These are phyloP conservation scores for Echinosophora koreensis DNA, from an alignment of 306 rosid species.

Conservation along the genomic window DNA sequence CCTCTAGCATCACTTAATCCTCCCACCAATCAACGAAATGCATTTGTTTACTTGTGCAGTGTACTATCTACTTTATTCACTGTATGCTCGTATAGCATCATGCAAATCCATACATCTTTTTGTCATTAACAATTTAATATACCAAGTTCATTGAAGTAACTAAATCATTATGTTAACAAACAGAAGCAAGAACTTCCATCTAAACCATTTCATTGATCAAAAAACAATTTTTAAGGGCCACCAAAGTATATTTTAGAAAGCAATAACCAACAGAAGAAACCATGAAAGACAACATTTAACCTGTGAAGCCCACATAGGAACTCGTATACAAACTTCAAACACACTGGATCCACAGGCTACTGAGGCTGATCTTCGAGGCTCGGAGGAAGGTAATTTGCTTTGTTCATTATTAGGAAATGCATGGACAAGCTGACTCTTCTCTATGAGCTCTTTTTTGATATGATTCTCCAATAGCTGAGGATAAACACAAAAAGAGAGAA, in stretches of 20 bases:
- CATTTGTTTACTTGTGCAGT: slow-evolving; percentile 12
- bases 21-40: slow-evolving; percentile 14
- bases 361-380: slow-evolving; percentile 88
- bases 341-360: slow-evolving; percentile 94
- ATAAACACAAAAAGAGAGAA: slow-evolving; percentile 25
- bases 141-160: neutral
- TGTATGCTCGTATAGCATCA: neutral
- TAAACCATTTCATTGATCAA: slow-evolving; percentile 21
- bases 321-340: slow-evolving; percentile 85
- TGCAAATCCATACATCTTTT: slow-evolving; percentile 6
- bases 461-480: slow-evolving; percentile 87
- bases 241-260: neutral
- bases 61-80: slow-evolving; percentile 7
- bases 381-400: slow-evolving; percentile 59
- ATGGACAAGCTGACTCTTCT: slow-evolving; percentile 75
- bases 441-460: slow-evolving; percentile 87
- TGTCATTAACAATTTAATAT: neutral
- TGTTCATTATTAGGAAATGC: slow-evolving; percentile 58
- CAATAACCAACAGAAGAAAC: slow-evolving; percentile 35
- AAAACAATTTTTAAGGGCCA: neutral
- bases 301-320: slow-evolving; percentile 96
- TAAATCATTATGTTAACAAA: slow-evolving; percentile 14
- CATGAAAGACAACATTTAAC: slow-evolving; percentile 51
- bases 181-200: slow-evolving; percentile 40
- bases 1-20: neutral